Base-by-base conservation (phyloP, 352 stramenopile genomes). In the Phytophthora macrochlamydospora region DNA sequence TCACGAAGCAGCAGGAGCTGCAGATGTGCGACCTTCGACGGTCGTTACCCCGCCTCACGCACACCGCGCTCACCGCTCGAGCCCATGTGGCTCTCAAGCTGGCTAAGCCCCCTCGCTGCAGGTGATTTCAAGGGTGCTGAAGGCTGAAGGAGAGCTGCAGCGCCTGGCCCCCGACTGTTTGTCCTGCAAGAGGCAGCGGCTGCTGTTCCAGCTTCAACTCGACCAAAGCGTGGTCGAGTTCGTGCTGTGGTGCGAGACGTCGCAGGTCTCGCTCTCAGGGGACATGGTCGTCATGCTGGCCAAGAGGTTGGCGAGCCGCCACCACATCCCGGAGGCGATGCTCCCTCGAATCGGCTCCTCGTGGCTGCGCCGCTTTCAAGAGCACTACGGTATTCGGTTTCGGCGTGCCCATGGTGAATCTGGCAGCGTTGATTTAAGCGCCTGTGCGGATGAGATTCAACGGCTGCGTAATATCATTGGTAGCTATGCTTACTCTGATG, bases 191-290 rank as follows among this genome's bases (percentile, higher is more conserved):
- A 65, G 59, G n/a, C 18, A 0, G 3, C 40, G 58, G 1, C 58
- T 3, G 1, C 38, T 18, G 0, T 60, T 43, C 43, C 43, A 66
- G 32, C 43, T 66, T 4, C 31, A 44, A 2, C 42, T 60, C 31
- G 54, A 60, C n/a, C 42, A 60, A n/a, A 14, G 29, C n/a, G 32
- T 60, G 11, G 31, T 60, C 2, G 43, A 53, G 42, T 60, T 52
- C 30, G 54, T 60, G 14, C 24, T 35, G 30, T 4, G 0, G 2
- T 52, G 54, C 2, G 54, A 52, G 28, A 12, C 2, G 1, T 42
- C 38, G 5, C 54, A 52, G 7, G 0, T 53, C 7, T 28, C 43
- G 2, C 30, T 60, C 5, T 45, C 54, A 3, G 54, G 54, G 11
- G 6, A 24, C 3, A 60, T 60, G 54, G 9, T 45, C 8, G 52